phyloP scores from a whole-genome alignment of 177 flowering plant genomes.

The Telopea speciosissima region DNA sequence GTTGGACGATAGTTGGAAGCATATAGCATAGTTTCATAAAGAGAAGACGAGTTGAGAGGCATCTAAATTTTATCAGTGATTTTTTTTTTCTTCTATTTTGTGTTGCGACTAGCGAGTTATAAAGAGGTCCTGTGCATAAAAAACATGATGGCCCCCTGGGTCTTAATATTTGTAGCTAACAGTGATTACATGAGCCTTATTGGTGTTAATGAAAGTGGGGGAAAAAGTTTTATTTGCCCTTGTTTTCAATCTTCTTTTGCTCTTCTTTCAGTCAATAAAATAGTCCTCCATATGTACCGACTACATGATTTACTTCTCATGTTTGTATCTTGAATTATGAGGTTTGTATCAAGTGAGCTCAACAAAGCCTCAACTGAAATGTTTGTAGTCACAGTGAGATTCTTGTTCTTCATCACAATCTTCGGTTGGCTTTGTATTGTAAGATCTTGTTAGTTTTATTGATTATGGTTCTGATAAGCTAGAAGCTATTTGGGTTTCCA shows the following conservation, averaged over 20 bases:
- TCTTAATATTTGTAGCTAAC: conserved; percentile 10
- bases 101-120: neutral
- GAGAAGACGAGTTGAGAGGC: neutral
- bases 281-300: neutral
- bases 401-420: too few relatives aligned
- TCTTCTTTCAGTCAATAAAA: neutral
- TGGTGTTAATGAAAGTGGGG: neutral
- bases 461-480: too few relatives aligned
- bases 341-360: too few relatives aligned
- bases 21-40: neutral
- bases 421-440: too few relatives aligned
- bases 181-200: neutral
- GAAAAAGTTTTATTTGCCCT: neutral
- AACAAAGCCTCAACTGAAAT: too few relatives aligned
- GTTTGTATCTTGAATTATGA: too few relatives aligned
- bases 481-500: too few relatives aligned
- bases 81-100: too few relatives aligned
- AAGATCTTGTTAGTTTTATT: too few relatives aligned
- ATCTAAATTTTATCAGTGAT: neutral
- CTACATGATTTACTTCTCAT: too few relatives aligned
- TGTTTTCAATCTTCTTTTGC: neutral
- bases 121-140: conserved; percentile 11
- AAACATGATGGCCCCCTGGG: conserved; percentile 6
- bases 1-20: neutral
- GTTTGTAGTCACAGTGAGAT: too few relatives aligned